Evolutionary conservation across 306 rosid genomes (phyloP), one percentile per base, ranked within the genome.

Genomic region (Citrullus colocynthis): DNA sequence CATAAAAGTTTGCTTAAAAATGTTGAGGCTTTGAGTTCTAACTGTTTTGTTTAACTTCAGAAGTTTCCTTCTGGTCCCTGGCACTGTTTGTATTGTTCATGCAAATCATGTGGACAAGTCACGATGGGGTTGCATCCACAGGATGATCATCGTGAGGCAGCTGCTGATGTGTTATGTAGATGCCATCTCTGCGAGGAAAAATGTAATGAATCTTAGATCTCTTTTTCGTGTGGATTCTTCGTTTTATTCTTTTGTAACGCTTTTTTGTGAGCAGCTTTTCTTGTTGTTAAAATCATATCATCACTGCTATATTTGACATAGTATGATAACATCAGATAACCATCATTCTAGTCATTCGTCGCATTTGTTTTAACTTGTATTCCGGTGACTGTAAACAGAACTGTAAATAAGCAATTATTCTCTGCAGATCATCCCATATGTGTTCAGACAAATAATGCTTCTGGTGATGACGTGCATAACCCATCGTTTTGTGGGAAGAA

Each of bases 21-120:
- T 48, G 13, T 20, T 51, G 13, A 24, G 39, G 4, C 55, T 24
- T 13, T 24, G 10, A 18, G 36, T 75, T 62, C 78, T 77, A 18
- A 42, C 64, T 80, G 57, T 78, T 80, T 79, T 78, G 80, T 55
- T 54, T 16, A 13, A 62, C 62, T 77, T 87, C 97, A 95, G 97
- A 91, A 91, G 70, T 90, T 92, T 81, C 97, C 99, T 77, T 86
- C 91, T 56, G 99, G 97, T 78, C 90, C 88, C 75, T 92, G 99
- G 99, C 91, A 87, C 85, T 95, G 99, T 83, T 78, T 89, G 77
- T 95, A 89, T 78, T 95, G 97, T 74, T 87, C 96, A 79, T 92
- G 99, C 96, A 95, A 91, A 85, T 88, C 87, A 82, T 95, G 99
- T 85, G 91, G 97, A 72, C 78, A 65, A 79, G 88, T 86, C 79